phyloP scores from a whole-genome alignment of 306 rosid genomes.

The Pyrus pyrifolia region DNA sequence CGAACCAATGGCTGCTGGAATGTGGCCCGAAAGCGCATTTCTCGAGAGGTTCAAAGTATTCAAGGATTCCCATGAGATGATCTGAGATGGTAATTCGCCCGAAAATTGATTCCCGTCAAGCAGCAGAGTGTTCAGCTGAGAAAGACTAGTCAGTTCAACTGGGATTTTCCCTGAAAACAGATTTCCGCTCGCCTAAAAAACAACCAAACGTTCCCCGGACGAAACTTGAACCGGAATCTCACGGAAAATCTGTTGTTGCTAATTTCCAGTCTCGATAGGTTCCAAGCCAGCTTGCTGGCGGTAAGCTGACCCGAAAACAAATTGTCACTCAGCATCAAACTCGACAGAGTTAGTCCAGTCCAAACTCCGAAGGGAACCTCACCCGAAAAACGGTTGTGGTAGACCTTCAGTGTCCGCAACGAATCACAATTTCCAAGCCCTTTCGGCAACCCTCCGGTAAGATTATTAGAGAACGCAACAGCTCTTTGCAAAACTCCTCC shows the following conservation, averaged over 20 bases:
- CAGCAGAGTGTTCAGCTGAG: conserved; percentile 35
- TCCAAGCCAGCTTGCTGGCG: conserved; percentile 29
- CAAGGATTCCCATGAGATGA: conserved; percentile 57
- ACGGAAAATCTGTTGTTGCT: conserved; percentile 64
- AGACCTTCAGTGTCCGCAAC: conserved; percentile 36
- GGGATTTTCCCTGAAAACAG: conserved; percentile 60
- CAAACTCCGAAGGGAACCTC: conserved; percentile 63
- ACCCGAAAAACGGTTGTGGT: conserved; percentile 52
- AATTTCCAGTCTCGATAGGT: conserved; percentile 54
- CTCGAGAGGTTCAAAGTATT: conserved; percentile 48
- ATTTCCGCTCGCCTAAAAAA: conserved; percentile 64
- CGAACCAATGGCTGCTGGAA: conserved; percentile 43
- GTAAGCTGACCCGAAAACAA: conserved; percentile 70
- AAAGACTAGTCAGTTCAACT: conserved; percentile 43
- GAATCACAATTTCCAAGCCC: conserved; percentile 54
- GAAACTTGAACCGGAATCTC: conserved; percentile 38
- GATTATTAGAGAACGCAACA: conserved; percentile 47
- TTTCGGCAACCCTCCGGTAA: conserved; percentile 48
- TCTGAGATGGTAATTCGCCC: conserved; percentile 53
- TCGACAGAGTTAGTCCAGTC: conserved; percentile 42
- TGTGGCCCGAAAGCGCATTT: conserved; percentile 59
- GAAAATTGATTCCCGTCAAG: conserved; percentile 64
- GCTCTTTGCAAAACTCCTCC: conserved; percentile 48
- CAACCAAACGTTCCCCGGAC: conserved; percentile 36
- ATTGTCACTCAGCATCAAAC: conserved; percentile 54